These are phyloP conservation scores for Pichia paraexigua DNA, from an alignment of 805 yeast species.

Conservation along the genomic window DNA sequence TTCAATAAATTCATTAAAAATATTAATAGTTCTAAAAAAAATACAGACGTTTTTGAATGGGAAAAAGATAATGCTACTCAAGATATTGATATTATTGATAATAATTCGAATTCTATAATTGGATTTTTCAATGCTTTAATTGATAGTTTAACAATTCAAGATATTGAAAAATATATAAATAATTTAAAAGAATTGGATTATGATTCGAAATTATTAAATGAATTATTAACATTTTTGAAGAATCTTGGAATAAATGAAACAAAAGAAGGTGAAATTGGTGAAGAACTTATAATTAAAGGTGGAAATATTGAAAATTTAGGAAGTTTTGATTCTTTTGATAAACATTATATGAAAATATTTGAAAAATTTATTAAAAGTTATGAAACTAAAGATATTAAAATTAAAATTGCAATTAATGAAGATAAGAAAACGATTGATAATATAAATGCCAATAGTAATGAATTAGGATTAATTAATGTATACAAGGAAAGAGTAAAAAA, in stretches of 20 bases:
- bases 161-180: constrained; percentile 31
- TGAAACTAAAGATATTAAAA: constrained; percentile 28
- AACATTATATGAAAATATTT: constrained; percentile 32
- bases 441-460: constrained; percentile 11
- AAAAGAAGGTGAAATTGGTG: constrained; percentile 18
- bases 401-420: constrained; percentile 23
- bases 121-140: constrained; percentile 15
- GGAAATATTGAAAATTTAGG: constrained; percentile 24
- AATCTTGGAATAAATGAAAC: constrained; percentile 24
- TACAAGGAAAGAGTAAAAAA: constrained; percentile 67
- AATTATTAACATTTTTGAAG: constrained; percentile 32
- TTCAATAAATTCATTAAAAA: constrained; percentile 26
- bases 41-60: constrained; percentile 1
- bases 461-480: constrained; percentile 41
- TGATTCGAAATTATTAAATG: constrained; percentile 27
- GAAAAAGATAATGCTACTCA: not conserved
- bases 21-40: constrained; percentile 18
- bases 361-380: constrained; percentile 39
- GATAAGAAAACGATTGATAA: constrained; percentile 19
- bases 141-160: constrained; percentile 19
- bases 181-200: constrained; percentile 26
- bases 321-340: constrained; percentile 22
- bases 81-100: not conserved
- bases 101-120: not conserved
- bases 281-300: constrained; percentile 13